Evolutionary conservation across 2,329 filamentous ascomycete species (phyloP).

Genomic region (Ophiostoma piceae): DNA sequence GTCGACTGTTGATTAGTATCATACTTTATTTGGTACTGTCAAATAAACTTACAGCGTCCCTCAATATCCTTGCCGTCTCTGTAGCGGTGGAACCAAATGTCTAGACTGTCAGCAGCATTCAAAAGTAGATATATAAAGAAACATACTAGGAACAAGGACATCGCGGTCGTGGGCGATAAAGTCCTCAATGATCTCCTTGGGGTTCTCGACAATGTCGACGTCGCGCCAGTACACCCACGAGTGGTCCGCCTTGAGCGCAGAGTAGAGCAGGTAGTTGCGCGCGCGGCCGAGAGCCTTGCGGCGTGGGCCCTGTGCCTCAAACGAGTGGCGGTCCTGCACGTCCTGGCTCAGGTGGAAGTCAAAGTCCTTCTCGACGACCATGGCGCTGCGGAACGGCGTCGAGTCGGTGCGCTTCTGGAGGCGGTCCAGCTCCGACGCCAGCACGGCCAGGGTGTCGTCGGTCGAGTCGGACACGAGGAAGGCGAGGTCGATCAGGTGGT

Average conservation of each 20-base stretch:
- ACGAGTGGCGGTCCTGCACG: slow-evolving; percentile 78
- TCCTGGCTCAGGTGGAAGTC: slow-evolving; percentile 67
- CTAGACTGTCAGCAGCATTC: slow-evolving; percentile 41
- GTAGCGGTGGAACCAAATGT: slow-evolving; percentile 96
- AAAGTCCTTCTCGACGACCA: slow-evolving; percentile 90
- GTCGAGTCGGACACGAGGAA: slow-evolving; percentile 90
- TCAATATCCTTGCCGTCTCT: slow-evolving; percentile 78
- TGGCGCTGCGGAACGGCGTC: slow-evolving; percentile 77
- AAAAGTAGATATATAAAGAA: not conserved
- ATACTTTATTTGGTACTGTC: no score
- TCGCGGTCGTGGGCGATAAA: slow-evolving; percentile 92
- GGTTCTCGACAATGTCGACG: slow-evolving; percentile 91
- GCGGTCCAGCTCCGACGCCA: slow-evolving; percentile 78
- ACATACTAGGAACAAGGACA: slow-evolving; percentile 86
- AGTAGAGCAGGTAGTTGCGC: slow-evolving; percentile 81
- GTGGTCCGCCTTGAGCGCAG: slow-evolving; percentile 85
- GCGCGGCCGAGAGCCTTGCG: slow-evolving; percentile 86
- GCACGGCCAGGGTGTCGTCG: slow-evolving; percentile 85
- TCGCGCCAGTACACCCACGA: slow-evolving; percentile 99
- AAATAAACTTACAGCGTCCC: slow-evolving; percentile 67
- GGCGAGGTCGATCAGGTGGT: slow-evolving; percentile 87
- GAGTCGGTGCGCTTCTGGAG: slow-evolving; percentile 77
- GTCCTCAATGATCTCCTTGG: slow-evolving; percentile 82
- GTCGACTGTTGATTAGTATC: slow-evolving; percentile 59
- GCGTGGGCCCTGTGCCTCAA: slow-evolving; percentile 80